These are phyloP conservation scores for Setaria viridis DNA, from an alignment of 202 grass and related monocot species.

Conservation along the genomic window DNA sequence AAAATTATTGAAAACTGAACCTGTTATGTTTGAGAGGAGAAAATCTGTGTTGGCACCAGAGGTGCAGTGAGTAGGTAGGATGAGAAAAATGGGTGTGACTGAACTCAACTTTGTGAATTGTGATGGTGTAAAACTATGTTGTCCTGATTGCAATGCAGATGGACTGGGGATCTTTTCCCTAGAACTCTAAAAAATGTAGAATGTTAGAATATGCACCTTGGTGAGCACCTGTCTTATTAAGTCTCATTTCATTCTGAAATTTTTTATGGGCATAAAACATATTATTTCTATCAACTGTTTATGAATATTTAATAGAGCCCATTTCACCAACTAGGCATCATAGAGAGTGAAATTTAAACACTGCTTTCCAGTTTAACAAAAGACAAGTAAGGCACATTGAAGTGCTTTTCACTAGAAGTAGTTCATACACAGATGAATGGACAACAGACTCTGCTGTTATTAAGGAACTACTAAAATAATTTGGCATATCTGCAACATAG, in stretches of 20 bases:
- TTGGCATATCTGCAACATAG: not conserved
- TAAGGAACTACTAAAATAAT: slow-evolving; percentile 1
- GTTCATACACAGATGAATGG: not conserved
- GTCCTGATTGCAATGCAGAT: too few species aligned
- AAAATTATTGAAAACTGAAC: too few species aligned
- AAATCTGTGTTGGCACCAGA: too few species aligned
- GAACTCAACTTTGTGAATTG: too few species aligned
- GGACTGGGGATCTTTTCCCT: too few species aligned
- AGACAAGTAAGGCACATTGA: not conserved
- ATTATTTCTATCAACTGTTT: not conserved
- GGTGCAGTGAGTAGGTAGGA: too few species aligned
- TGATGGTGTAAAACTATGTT: too few species aligned
- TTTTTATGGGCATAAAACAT: not conserved
- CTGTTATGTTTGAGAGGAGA: too few species aligned
- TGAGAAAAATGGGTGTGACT: too few species aligned
- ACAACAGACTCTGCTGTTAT: not conserved
- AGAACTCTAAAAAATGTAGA: too few species aligned
- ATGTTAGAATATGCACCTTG: not conserved
- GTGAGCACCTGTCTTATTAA: not conserved
- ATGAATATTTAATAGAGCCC: not conserved
- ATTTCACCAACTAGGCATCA: not conserved
- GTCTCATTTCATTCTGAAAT: not conserved
- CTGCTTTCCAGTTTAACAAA: not conserved
- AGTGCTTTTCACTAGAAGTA: not conserved
- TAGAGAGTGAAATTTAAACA: not conserved